Conservation (phyloP, 768 basidiomycete species). For the Asterophora parasitica region DNA sequence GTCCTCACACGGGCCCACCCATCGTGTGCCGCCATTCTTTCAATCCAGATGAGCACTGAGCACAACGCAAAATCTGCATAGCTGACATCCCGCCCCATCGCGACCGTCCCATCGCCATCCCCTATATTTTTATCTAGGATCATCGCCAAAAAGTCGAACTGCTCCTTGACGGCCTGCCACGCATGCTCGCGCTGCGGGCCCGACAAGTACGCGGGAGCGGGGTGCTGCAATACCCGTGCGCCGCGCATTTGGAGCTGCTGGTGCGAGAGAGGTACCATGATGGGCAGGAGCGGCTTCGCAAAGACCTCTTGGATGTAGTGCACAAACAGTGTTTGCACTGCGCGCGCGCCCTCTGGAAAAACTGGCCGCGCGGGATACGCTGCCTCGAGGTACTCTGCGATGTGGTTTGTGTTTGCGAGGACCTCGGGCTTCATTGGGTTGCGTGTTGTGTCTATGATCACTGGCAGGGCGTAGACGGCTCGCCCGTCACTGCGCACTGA, state of each 20-base stretch:
- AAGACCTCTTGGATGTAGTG: conserved; percentile 66
- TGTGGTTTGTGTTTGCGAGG: conserved; percentile 54
- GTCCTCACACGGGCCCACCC: conserved; percentile 65
- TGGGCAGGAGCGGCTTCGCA: conserved; percentile 58
- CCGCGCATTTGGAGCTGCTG: conserved; percentile 52
- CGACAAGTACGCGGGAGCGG: conserved; percentile 14
- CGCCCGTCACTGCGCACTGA: conserved; percentile 49
- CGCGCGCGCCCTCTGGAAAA: conserved; percentile 65
- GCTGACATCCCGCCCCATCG: conserved; percentile 59
- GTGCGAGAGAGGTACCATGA: conserved; percentile 67
- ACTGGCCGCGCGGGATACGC: conserved; percentile 66
- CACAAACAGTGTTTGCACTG: conserved; percentile 64
- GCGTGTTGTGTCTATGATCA: conserved; percentile 55
- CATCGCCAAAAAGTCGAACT: conserved; percentile 59
- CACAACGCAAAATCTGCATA: conserved; percentile 76
- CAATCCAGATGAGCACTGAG: conserved; percentile 70
- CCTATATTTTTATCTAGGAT: conserved; percentile 65
- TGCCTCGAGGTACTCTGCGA: conserved; percentile 69
- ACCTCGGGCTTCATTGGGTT: conserved; percentile 43
- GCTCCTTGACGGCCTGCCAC: conserved; percentile 60
- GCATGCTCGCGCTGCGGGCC: conserved; percentile 56
- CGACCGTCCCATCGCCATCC: conserved; percentile 61
- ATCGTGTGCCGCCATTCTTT: conserved; percentile 66
- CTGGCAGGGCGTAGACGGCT: conserved; percentile 65
- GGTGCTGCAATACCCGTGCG: conserved; percentile 43